Percentiles rank a stretch among this genome's conserved stretches.
Conservation (phyloP, 331 rosid genomes). For the Quercus lobata region DNA sequence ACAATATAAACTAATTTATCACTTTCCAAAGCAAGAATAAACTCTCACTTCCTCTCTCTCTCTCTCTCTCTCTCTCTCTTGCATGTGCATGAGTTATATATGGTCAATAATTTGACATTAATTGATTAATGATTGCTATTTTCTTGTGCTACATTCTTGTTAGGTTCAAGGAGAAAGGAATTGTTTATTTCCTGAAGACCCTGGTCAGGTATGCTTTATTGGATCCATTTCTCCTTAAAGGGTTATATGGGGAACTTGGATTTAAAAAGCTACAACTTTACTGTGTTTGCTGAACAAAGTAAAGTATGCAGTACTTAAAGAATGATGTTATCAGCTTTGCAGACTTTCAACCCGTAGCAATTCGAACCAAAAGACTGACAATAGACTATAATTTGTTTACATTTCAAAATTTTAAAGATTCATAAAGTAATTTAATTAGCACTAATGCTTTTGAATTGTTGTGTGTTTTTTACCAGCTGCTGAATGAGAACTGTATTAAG, state of each 20-base stretch:
- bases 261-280: conserved; percentile 14
- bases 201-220: conserved; percentile 85
- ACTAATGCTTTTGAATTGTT: not conserved
- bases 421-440: conserved; percentile 3
- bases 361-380: not conserved
- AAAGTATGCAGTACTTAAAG: conserved; percentile 16
- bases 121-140: conserved; percentile 43
- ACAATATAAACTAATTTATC: conserved; percentile 15
- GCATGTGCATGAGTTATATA: conserved; percentile 16
- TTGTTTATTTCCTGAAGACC: conserved; percentile 91
- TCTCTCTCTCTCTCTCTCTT: not conserved
- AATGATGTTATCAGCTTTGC: conserved; percentile 34
- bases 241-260: conserved; percentile 25
- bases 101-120: conserved; percentile 31
- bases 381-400: not conserved
- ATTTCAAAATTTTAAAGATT: not conserved
- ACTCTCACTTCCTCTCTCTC: not conserved
- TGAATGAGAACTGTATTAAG: conserved; percentile 79
- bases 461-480: conserved; percentile 40
- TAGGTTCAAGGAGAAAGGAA: conserved; percentile 91
- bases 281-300: conserved; percentile 6
- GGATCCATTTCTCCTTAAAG: conserved; percentile 43
- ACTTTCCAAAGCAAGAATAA: conserved; percentile 34
- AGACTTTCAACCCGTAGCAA: conserved; percentile 17
- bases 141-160: conserved; percentile 7